Conservation (phyloP, 306 rosid genomes). For the Rubus idaeus region DNA sequence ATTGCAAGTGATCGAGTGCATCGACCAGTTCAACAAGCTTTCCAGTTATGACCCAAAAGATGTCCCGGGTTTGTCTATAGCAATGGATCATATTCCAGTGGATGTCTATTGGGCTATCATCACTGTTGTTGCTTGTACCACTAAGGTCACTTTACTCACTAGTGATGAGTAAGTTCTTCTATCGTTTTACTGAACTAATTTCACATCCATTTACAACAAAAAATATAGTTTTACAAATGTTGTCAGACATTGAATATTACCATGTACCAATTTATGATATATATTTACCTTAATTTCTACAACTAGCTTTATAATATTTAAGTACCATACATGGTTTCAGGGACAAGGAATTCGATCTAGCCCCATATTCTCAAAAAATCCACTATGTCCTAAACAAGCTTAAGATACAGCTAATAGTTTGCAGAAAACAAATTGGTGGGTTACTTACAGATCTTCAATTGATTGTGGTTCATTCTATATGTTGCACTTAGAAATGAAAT, state of each 20-base stretch:
- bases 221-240: too few species aligned
- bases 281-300: too few species aligned
- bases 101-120: conserved; percentile 60
- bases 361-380: conserved; percentile 49
- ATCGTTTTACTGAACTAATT: neutral
- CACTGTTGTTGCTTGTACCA: conserved; percentile 42
- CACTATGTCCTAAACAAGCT: conserved; percentile 39
- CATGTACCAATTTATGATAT: too few species aligned
- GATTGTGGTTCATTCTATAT: neutral
- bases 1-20: conserved; percentile 41
- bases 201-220: too few species aligned
- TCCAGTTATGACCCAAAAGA: conserved; percentile 33
- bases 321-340: conserved; percentile 11
- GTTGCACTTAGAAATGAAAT: neutral
- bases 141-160: conserved; percentile 45
- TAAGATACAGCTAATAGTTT: conserved; percentile 30
- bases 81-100: conserved; percentile 40
- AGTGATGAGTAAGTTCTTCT: conserved; percentile 36
- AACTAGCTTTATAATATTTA: neutral
- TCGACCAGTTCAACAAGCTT: conserved; percentile 45
- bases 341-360: conserved; percentile 39
- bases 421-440: conserved; percentile 43
- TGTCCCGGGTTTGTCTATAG: conserved; percentile 39
- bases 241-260: too few species aligned
- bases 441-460: neutral